Evolutionary conservation across 2,329 filamentous ascomycete species (phyloP), one percentile per base, ranked within the genome.

Genomic region (Aspergillus tamarii): DNA sequence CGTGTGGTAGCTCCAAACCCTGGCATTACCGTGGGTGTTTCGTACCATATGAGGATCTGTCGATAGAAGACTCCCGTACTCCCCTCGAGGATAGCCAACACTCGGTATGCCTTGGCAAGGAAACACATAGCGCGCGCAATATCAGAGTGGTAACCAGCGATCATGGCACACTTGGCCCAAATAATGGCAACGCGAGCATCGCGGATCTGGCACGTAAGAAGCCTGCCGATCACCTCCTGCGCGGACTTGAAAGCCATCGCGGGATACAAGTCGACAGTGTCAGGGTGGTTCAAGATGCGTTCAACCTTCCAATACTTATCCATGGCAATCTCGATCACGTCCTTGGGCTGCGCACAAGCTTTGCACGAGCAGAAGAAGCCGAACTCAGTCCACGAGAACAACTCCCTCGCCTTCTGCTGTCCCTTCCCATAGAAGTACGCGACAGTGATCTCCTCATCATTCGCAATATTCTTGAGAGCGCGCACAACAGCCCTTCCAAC

Each of bases 291-390:
- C 14, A 67, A 50, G 10, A 56, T 59, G 2, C 30, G 26, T 5
- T 66, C 64, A 36, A 68, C 41, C 6, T 60, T 52, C 30, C 57
- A 32, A 21, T 62, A 59, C 3, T 61, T 57, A 10, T 55, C 52
- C n/a, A 73, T 56, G 0, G 59, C 54, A 10, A 57, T 34, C 30
- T 74, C 72, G 3, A 67, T 30, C 3, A 34, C 14, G 6, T 19
- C 19, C 3, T 59, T 58, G 11, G 64, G 65, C 2, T 53, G 14
- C 46, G 57, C 26, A 59, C 74, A 77, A 4, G 41, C 30, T 4
- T 64, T 45, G 64, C 75, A 77, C 16, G 30, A 43, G 57, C 74
- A 77, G 3, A 66, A 43, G 59, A 74, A 77, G 0, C 62, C 66
- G 57, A 66, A 71, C 3, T 59, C 53, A 1, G 59, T 34, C n/a